Evolutionary conservation across 495 filamentous ascomycete species (phyloP).

Genomic region (Pseudomonodictys pantanalensis): DNA sequence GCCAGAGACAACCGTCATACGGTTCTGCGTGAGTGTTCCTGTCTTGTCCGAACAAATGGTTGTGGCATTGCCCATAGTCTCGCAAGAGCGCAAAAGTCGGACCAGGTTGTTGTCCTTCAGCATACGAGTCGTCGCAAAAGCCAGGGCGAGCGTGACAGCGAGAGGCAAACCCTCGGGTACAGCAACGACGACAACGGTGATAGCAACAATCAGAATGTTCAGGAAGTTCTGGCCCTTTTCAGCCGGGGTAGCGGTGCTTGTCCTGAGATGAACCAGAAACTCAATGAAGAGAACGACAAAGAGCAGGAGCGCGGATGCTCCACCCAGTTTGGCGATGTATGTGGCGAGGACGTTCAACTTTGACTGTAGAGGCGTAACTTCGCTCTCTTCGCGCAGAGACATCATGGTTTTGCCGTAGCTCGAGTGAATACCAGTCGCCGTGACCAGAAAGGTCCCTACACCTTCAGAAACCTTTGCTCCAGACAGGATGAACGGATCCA

Average conservation of each 20-base stretch:
- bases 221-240: slow-evolving; percentile 85
- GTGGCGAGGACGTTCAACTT: slow-evolving; percentile 90
- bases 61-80: slow-evolving; percentile 98
- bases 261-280: slow-evolving; percentile 67
- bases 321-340: slow-evolving; percentile 90
- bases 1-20: slow-evolving; percentile 68
- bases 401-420: slow-evolving; percentile 92
- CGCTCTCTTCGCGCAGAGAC: slow-evolving; percentile 82
- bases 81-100: slow-evolving; percentile 84
- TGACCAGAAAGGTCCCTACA: slow-evolving; percentile 81
- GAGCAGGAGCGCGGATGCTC: slow-evolving; percentile 75
- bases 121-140: slow-evolving; percentile 94
- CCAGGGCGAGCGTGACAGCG: slow-evolving; percentile 88
- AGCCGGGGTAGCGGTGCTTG: slow-evolving; percentile 55
- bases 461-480: slow-evolving; percentile 91
- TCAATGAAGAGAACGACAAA: slow-evolving; percentile 93
- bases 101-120: slow-evolving; percentile 93
- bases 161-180: slow-evolving; percentile 91
- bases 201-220: slow-evolving; percentile 89
- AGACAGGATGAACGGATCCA: slow-evolving; percentile 93
- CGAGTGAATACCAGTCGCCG: slow-evolving; percentile 81
- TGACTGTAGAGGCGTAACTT: slow-evolving; percentile 90
- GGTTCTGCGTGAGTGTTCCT: slow-evolving; percentile 79
- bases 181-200: slow-evolving; percentile 93
- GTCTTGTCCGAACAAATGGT: slow-evolving; percentile 98